These are phyloP conservation scores for Penicillium pancosmium DNA, from an alignment of 495 filamentous ascomycete species.

Conservation along the genomic window DNA sequence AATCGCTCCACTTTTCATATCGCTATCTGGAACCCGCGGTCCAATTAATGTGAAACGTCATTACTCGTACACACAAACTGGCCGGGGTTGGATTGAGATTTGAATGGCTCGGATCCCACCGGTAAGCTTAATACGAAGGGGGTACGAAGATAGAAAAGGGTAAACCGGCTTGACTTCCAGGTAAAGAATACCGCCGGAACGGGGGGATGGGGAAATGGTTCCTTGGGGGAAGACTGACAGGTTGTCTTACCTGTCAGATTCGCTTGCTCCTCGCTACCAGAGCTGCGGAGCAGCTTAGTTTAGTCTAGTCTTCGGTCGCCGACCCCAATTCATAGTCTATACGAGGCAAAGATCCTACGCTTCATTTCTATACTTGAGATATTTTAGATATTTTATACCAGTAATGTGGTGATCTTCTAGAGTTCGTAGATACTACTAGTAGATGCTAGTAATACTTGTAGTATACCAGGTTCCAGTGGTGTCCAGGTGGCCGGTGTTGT, in stretches of 20 bases:
- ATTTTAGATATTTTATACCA: no score
- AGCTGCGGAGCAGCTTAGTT: background rate
- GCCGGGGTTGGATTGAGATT: background rate
- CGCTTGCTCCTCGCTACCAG: slow-evolving; percentile 3
- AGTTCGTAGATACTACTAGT: no score
- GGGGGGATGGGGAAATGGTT: background rate
- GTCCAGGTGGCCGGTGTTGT: no score
- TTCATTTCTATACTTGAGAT: no score
- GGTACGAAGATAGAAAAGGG: background rate
- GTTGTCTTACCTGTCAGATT: slow-evolving; percentile 5
- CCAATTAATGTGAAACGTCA: slow-evolving; percentile 28
- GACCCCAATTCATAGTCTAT: background rate
- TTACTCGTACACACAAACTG: background rate
- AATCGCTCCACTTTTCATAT: slow-evolving; percentile 21
- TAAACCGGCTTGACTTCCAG: background rate
- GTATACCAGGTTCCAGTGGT: no score
- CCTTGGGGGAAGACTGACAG: background rate
- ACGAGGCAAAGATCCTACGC: background rate
- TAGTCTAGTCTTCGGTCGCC: background rate
- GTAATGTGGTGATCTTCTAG: no score
- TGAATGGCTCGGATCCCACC: slow-evolving; percentile 19
- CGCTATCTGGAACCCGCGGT: slow-evolving; percentile 11
- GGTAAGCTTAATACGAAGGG: slow-evolving; percentile 8
- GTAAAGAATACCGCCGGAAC: slow-evolving; percentile 2
- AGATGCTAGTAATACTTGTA: no score